A percentile compares a stretch with the other conserved stretches of the same genome.
phyloP scores from a whole-genome alignment of 805 yeast species.

The Yarrowia yakushimensis region DNA sequence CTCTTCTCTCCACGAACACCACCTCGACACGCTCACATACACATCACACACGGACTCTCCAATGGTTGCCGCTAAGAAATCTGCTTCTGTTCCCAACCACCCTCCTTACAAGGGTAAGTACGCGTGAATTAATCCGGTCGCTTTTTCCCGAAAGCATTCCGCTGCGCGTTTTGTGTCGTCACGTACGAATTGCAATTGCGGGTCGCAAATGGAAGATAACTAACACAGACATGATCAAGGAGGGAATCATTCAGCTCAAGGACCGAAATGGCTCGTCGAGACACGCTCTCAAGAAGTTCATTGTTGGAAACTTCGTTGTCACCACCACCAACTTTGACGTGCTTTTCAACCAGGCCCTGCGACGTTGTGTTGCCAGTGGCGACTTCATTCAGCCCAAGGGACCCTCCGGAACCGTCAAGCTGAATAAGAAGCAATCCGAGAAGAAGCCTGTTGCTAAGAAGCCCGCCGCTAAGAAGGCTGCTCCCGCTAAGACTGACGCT shows the following conservation, averaged over 20 bases:
- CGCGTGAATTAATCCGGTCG: neutral
- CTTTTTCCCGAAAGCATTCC: neutral
- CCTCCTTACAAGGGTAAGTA: constrained; percentile 42
- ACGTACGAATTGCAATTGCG: neutral
- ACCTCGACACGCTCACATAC: neutral
- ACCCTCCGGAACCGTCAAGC: constrained; percentile 79
- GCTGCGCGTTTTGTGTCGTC: neutral
- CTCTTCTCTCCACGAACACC: constrained; percentile 10
- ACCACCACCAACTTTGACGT: constrained; percentile 66
- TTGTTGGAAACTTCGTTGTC: constrained; percentile 58
- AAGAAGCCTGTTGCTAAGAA: constrained; percentile 39
- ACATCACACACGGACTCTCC: constrained; percentile 15
- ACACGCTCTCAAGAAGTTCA: constrained; percentile 81
- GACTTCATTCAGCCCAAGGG: constrained; percentile 84
- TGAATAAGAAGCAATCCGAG: constrained; percentile 46
- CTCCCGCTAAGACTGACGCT: constrained; percentile 35
- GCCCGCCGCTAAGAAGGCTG: constrained; percentile 19
- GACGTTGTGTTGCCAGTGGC: constrained; percentile 75
- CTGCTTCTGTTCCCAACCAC: constrained; percentile 32
- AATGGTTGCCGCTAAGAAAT: constrained; percentile 24
- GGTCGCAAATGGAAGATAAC: constrained; percentile 27
- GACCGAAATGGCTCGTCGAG: constrained; percentile 79
- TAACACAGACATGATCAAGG: constrained; percentile 54
- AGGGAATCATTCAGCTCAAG: constrained; percentile 66
- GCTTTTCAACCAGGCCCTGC: constrained; percentile 69